Conservation (phyloP, 108 stramenopile species). For the Parmales sp. region DNA sequence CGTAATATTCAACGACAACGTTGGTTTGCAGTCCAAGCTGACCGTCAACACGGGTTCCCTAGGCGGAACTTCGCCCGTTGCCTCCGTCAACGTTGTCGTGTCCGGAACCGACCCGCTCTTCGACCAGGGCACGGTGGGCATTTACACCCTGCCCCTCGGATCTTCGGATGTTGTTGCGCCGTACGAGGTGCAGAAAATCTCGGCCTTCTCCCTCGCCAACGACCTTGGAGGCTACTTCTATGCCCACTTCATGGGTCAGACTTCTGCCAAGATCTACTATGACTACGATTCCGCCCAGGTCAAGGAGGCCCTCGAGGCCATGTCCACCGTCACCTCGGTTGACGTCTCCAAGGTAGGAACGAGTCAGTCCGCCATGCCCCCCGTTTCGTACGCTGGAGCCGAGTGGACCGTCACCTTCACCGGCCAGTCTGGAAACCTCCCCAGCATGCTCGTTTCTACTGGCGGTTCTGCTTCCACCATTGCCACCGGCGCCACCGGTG, state of each 20-base stretch:
- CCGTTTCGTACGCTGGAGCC: not conserved
- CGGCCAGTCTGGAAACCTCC: conserved; percentile 14
- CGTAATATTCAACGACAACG: conserved; percentile 27
- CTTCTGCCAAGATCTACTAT: conserved; percentile 17
- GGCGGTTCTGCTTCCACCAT: conserved; percentile 27
- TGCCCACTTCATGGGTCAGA: conserved; percentile 29
- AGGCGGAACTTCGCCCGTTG: conserved; percentile 5
- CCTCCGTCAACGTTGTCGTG: not conserved
- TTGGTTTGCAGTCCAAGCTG: conserved; percentile 25
- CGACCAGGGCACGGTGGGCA: conserved; percentile 22
- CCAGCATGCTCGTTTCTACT: conserved; percentile 38
- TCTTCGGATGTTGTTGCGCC: conserved; percentile 17
- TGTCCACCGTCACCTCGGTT: conserved; percentile 34
- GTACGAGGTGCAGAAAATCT: conserved; percentile 34
- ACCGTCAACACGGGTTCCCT: conserved; percentile 9
- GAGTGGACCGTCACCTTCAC: conserved; percentile 24
- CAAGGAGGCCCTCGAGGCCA: conserved; percentile 33
- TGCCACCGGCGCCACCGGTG: conserved; percentile 29
- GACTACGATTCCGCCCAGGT: conserved; percentile 21
- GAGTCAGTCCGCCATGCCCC: not conserved
- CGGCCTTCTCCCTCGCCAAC: conserved; percentile 21
- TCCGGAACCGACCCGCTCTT: conserved; percentile 21
- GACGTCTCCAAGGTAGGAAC: conserved; percentile 23
- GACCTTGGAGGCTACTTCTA: conserved; percentile 37
- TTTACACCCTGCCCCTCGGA: conserved; percentile 22